Evolutionary conservation across 2,329 filamentous ascomycete genomes (phyloP).

Genomic region (Lachnellula hyalina): DNA sequence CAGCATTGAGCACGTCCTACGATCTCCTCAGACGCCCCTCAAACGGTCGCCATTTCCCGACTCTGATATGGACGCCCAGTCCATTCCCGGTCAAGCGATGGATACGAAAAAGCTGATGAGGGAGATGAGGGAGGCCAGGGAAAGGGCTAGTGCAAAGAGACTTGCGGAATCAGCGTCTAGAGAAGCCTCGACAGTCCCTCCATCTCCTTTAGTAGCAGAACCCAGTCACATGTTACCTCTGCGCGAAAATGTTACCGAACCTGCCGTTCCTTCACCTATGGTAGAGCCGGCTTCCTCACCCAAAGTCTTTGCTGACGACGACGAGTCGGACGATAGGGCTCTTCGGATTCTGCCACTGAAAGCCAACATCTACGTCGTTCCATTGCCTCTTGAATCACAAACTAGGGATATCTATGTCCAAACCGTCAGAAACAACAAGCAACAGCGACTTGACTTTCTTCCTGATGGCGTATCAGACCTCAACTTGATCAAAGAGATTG

Average conservation of each 20-base stretch:
- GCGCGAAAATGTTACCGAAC: conserved; percentile 4
- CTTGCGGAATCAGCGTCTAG: conserved; percentile 9
- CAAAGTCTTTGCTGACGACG: conserved; percentile 6
- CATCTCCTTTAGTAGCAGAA: conserved; percentile 8
- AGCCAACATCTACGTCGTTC: conserved; percentile 45
- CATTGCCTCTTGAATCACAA: conserved; percentile 51
- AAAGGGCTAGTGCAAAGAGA: conserved; percentile 2
- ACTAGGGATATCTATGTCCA: conserved; percentile 48
- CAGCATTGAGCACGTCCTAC: conserved; percentile 9
- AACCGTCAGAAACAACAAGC: conserved; percentile 40
- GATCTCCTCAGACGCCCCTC: neutral
- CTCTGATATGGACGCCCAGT: conserved; percentile 1
- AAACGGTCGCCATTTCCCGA: neutral
- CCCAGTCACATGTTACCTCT: conserved; percentile 8
- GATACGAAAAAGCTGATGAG: conserved; percentile 2
- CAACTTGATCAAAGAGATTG: conserved; percentile 40
- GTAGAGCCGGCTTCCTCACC: conserved; percentile 1
- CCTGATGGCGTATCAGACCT: conserved; percentile 38
- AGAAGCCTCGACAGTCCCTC: conserved; percentile 9
- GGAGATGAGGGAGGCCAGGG: conserved; percentile 3
- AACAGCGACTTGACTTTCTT: conserved; percentile 45
- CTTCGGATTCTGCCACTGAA: conserved; percentile 20
- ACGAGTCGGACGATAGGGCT: neutral
- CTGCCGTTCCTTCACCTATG: neutral
- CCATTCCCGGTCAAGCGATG: neutral